These are phyloP conservation scores for Penicillium desertorum DNA, from an alignment of 495 filamentous ascomycete species.

Conservation along the genomic window DNA sequence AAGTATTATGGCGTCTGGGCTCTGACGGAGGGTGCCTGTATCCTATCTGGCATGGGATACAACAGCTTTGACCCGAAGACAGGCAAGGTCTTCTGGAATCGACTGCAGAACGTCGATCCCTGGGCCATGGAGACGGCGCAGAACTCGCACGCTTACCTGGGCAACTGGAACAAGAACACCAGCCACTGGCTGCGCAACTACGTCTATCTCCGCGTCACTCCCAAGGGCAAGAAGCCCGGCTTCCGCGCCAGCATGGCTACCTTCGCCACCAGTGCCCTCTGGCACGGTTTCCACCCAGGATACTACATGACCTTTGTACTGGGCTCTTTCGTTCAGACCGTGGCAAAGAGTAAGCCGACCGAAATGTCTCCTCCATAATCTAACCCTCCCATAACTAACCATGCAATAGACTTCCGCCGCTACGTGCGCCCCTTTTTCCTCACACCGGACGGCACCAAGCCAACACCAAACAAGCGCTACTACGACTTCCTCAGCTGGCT, in stretches of 20 bases:
- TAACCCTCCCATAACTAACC: constrained; percentile 7
- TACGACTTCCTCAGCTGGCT: constrained; percentile 84
- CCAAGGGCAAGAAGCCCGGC: constrained; percentile 91
- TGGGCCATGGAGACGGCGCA: constrained; percentile 82
- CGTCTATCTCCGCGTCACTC: constrained; percentile 91
- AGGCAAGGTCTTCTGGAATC: constrained; percentile 82
- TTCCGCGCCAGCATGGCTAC: constrained; percentile 94
- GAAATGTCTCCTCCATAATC: constrained; percentile 22
- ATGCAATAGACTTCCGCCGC: constrained; percentile 72
- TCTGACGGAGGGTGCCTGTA: constrained; percentile 91
- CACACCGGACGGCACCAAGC: constrained; percentile 62
- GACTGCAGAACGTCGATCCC: constrained; percentile 83
- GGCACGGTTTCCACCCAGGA: constrained; percentile 97
- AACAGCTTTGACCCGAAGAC: constrained; percentile 85
- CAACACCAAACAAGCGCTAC: constrained; percentile 71
- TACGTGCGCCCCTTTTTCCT: constrained; percentile 92
- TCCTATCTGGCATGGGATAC: constrained; percentile 89
- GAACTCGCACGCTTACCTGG: constrained; percentile 85
- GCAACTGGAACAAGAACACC: constrained; percentile 97
- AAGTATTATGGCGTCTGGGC: constrained; percentile 98
- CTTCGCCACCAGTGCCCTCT: constrained; percentile 90
- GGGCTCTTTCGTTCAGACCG: constrained; percentile 85
- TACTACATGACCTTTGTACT: constrained; percentile 92
- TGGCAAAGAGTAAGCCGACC: constrained; percentile 73
- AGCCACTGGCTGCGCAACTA: constrained; percentile 97